phyloP scores from a whole-genome alignment of 2,329 filamentous ascomycete species.

The Claviceps pazoutovae region DNA sequence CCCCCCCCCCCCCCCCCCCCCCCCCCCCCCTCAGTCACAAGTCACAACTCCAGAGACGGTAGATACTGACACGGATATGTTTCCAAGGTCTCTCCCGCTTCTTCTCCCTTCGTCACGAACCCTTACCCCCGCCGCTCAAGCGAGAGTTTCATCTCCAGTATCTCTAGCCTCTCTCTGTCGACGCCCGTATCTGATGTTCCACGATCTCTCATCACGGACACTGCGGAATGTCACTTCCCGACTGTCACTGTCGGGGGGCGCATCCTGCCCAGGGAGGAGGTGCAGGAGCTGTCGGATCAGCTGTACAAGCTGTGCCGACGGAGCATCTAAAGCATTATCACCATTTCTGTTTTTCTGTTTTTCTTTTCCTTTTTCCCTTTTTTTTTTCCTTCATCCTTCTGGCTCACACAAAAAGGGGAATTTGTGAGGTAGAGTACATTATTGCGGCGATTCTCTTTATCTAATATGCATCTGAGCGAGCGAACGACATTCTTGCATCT shows the following conservation, averaged over 20 bases:
- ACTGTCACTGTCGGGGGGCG: conserved; percentile 1
- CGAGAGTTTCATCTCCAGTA: conserved; percentile 1
- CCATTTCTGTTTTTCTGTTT: too few species aligned
- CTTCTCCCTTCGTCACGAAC: background rate
- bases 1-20: too few species aligned
- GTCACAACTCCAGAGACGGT: too few species aligned
- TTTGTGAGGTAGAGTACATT: too few species aligned
- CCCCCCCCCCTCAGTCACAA: background rate
- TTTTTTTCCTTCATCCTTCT: too few species aligned
- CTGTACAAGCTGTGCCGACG: conserved; percentile 1
- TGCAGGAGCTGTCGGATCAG: conserved; percentile 2
- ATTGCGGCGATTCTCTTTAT: too few species aligned
- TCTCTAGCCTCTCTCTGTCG: conserved; percentile 2
- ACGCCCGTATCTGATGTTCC: background rate
- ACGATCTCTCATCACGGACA: background rate
- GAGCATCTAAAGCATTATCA: background rate
- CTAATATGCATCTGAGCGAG: too few species aligned
- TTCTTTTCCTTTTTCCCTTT: too few species aligned
- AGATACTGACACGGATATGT: background rate
- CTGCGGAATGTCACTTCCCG: background rate
- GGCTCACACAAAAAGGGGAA: too few species aligned
- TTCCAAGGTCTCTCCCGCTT: background rate
- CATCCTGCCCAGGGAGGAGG: background rate
- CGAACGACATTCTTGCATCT: too few species aligned
- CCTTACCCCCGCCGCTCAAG: background rate